A percentile compares a stretch with the other conserved stretches of the same genome.
These are phyloP conservation scores for Penicillium canescens DNA, from an alignment of 495 filamentous ascomycete genomes.

Conservation along the genomic window DNA sequence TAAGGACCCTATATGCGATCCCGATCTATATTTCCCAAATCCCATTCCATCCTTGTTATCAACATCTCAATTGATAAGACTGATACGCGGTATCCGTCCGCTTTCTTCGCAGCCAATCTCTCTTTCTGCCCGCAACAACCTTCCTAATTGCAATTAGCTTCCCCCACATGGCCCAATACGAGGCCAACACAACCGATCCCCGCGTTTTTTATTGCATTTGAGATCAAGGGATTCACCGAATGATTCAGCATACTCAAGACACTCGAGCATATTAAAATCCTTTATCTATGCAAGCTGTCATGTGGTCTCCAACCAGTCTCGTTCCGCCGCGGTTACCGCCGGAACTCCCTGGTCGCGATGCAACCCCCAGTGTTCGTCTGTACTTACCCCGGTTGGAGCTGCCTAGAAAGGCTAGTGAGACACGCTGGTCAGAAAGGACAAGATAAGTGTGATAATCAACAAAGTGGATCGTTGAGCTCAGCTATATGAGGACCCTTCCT, in stretches of 20 bases:
- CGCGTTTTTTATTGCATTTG: constrained; percentile 11
- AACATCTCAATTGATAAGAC: background rate
- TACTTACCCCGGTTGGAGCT: constrained; percentile 25
- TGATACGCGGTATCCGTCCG: background rate
- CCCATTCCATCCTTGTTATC: too few species aligned
- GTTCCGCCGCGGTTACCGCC: background rate
- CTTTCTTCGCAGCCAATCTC: background rate
- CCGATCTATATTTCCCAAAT: too few species aligned
- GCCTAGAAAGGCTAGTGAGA: constrained; percentile 22
- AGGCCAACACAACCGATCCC: constrained; percentile 10
- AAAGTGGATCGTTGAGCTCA: constrained; percentile 6
- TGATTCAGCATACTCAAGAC: background rate
- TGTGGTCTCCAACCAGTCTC: background rate
- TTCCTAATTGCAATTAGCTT: constrained; percentile 21
- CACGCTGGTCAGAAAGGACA: constrained; percentile 8
- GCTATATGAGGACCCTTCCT: constrained; percentile 23
- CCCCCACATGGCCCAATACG: constrained; percentile 12
- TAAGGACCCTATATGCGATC: too few species aligned
- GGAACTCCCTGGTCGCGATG: constrained; percentile 1
- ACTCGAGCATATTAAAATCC: background rate
- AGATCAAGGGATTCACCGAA: background rate
- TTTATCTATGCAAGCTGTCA: background rate
- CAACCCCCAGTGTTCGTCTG: background rate
- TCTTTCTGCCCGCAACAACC: constrained; percentile 21
- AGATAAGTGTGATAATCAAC: constrained; percentile 12